Evolutionary conservation across 352 stramenopile species (phyloP).

Genomic region (Globisporangium irregulare): DNA sequence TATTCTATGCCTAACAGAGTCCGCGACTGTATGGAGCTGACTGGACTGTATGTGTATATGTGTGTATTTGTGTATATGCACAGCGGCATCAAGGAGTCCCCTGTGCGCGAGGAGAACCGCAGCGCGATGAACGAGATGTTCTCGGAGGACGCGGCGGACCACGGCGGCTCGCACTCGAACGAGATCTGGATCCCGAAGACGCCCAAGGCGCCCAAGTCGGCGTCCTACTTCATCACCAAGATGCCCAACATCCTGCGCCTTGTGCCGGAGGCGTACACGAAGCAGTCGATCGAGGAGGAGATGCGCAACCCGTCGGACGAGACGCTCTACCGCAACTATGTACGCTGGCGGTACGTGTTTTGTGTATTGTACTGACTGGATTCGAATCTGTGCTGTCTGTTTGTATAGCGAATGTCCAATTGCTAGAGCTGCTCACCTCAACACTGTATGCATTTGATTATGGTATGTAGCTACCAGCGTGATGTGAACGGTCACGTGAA

Average conservation of each 20-base stretch:
- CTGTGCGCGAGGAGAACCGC: slow-evolving; percentile 58
- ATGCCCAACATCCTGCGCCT: slow-evolving; percentile 87
- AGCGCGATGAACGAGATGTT: slow-evolving; percentile 35
- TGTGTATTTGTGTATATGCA: slow-evolving; percentile 10
- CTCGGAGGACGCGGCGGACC: slow-evolving; percentile 36
- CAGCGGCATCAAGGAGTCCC: slow-evolving; percentile 83
- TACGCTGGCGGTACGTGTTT: slow-evolving; percentile 61
- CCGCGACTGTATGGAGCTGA: neutral
- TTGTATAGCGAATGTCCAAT: neutral
- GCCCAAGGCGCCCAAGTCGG: slow-evolving; percentile 58
- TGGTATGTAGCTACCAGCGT: slow-evolving; percentile 41
- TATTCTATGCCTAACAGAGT: neutral
- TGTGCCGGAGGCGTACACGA: slow-evolving; percentile 74
- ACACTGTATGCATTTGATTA: neutral
- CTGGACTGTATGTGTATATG: neutral
- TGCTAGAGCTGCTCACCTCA: neutral
- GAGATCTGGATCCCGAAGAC: slow-evolving; percentile 78
- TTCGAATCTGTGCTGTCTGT: neutral
- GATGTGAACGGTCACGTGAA: slow-evolving; percentile 57
- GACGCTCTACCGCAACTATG: slow-evolving; percentile 84
- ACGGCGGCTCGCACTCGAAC: slow-evolving; percentile 33
- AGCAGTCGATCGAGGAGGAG: slow-evolving; percentile 68
- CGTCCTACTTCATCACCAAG: slow-evolving; percentile 72
- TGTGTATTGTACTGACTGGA: neutral
- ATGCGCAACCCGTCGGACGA: slow-evolving; percentile 85